These are phyloP conservation scores for Pochonia chlamydosporia DNA, from an alignment of 2,329 filamentous ascomycete species.

Conservation along the genomic window DNA sequence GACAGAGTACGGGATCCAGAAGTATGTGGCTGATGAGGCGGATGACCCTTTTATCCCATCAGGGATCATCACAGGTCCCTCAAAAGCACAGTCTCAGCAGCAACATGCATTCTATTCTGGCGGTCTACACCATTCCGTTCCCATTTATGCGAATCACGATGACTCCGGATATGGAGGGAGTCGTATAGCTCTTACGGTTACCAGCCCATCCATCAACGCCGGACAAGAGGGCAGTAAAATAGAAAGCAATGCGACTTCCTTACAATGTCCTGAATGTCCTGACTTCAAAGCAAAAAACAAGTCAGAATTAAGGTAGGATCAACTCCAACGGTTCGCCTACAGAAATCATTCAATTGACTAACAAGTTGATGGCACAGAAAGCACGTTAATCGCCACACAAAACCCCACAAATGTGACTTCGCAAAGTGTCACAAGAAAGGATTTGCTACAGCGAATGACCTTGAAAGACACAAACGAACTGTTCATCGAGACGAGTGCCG, in stretches of 20 bases:
- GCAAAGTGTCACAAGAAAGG: slow-evolving; percentile 48
- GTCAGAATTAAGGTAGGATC: slow-evolving; percentile 8
- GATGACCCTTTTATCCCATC: not conserved
- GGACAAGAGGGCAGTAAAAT: slow-evolving; percentile 13
- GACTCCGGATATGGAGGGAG: slow-evolving; percentile 45
- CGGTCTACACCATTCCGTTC: slow-evolving; percentile 26
- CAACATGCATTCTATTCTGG: not conserved
- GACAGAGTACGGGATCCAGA: not conserved
- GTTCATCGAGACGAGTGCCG: slow-evolving; percentile 52
- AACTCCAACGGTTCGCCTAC: not conserved
- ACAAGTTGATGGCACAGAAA: slow-evolving; percentile 50
- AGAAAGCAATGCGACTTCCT: not conserved
- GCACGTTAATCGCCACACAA: slow-evolving; percentile 64
- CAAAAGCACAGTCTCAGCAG: not conserved
- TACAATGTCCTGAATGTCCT: slow-evolving; percentile 1
- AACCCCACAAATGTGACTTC: slow-evolving; percentile 63
- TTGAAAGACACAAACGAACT: slow-evolving; percentile 70
- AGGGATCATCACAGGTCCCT: not conserved
- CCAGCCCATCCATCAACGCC: slow-evolving; percentile 36
- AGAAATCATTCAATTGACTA: not conserved
- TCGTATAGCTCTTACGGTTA: slow-evolving; percentile 33
- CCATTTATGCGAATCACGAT: slow-evolving; percentile 9
- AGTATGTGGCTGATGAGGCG: not conserved
- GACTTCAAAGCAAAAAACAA: slow-evolving; percentile 6
- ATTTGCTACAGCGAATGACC: slow-evolving; percentile 76